Conservation (phyloP, 2,329 filamentous ascomycete genomes). For the Ceratocystis eucalypticola region DNA sequence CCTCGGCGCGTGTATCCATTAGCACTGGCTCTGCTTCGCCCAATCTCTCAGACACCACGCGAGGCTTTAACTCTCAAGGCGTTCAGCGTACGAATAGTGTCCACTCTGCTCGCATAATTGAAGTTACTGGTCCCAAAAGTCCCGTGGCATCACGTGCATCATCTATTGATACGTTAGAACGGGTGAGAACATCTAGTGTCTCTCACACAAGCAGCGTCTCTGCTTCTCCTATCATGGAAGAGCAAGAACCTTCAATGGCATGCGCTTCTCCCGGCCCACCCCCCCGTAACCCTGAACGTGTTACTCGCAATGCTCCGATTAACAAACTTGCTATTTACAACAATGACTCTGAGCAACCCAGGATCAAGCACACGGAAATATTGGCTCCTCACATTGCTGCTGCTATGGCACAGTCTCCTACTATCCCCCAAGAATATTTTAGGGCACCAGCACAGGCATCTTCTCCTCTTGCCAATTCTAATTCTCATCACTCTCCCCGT, state of each 20-base stretch:
- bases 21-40: conserved; percentile 37
- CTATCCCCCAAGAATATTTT: conserved; percentile 15
- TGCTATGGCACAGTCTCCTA: conserved; percentile 16
- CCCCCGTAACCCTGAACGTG: conserved; percentile 12
- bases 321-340: not conserved
- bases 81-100: conserved; percentile 33
- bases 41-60: conserved; percentile 35
- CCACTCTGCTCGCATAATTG: conserved; percentile 44
- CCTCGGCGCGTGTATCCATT: conserved; percentile 43
- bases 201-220: conserved; percentile 25
- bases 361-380: conserved; percentile 11
- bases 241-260: conserved; percentile 29
- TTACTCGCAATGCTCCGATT: not conserved
- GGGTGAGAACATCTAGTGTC: conserved; percentile 30
- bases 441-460: not conserved
- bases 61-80: conserved; percentile 28
- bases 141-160: conserved; percentile 36
- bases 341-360: conserved; percentile 3
- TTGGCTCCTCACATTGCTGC: conserved; percentile 8
- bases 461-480: conserved; percentile 3
- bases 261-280: conserved; percentile 15
- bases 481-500: conserved; percentile 5
- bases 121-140: conserved; percentile 40
- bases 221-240: conserved; percentile 30
- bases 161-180: conserved; percentile 34